These are phyloP conservation scores for Cornus florida DNA, from an alignment of 148 eudicot genomes.

Conservation along the genomic window DNA sequence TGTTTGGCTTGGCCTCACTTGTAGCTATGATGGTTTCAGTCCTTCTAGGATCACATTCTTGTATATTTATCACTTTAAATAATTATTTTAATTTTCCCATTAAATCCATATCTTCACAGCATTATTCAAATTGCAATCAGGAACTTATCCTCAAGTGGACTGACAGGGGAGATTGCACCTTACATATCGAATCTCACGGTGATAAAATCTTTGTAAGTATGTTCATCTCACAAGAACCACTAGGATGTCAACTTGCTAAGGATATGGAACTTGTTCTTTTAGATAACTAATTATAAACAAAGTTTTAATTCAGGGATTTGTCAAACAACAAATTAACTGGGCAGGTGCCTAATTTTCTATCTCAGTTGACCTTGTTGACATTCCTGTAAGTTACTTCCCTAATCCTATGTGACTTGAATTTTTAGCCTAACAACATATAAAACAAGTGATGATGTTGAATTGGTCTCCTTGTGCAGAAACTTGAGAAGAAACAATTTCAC, in stretches of 20 bases:
- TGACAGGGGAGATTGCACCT: conserved; percentile 6
- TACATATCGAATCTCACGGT: background rate
- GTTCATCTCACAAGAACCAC: background rate
- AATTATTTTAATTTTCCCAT: no score
- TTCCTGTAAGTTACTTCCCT: conserved; percentile 26
- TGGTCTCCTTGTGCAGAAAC: conserved; percentile 21
- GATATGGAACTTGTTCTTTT: no score
- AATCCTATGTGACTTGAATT: no score
- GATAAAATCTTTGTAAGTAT: conserved; percentile 7
- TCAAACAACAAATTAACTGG: conserved; percentile 29
- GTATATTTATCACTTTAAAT: no score
- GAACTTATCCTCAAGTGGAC: conserved; percentile 8
- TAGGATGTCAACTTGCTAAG: no score
- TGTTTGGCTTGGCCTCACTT: background rate
- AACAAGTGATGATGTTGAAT: no score
- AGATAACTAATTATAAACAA: background rate
- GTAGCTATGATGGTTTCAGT: background rate
- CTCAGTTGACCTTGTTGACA: conserved; percentile 26
- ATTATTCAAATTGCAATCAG: background rate
- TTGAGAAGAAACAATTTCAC: conserved; percentile 21
- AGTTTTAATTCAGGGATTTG: conserved; percentile 4
- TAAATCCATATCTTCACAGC: no score
- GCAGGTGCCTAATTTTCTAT: conserved; percentile 30
- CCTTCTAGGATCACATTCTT: no score
- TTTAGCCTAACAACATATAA: no score